Evolutionary conservation across 2,329 filamentous ascomycete genomes (phyloP).

Genomic region (Fusarium gaditjirri): DNA sequence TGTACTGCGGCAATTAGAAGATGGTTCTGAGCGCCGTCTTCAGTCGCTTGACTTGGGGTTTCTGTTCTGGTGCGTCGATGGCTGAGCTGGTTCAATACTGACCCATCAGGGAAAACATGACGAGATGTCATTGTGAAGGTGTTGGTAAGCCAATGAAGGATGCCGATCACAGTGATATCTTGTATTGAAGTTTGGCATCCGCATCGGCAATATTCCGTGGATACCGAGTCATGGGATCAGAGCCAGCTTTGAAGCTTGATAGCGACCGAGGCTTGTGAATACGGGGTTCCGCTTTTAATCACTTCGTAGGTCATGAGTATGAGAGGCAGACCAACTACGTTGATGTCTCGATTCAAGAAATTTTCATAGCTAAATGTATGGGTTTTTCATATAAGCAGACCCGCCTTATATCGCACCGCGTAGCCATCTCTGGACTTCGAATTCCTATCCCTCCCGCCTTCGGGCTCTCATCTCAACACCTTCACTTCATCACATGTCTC

Average conservation of each 20-base stretch:
- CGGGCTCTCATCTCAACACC: fast-evolving
- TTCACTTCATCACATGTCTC: neutral
- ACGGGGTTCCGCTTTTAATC: fast-evolving
- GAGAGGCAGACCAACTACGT: neutral
- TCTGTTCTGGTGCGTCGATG: fast-evolving
- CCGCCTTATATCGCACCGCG: fast-evolving
- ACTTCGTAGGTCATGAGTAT: neutral
- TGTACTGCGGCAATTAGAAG: fast-evolving
- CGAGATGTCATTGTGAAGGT: neutral
- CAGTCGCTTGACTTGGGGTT: neutral
- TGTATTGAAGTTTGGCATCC: too few species aligned
- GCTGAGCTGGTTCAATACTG: too few species aligned
- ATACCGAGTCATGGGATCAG: fast-evolving
- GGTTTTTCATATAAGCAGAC: fast-evolving
- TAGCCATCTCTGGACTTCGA: fast-evolving
- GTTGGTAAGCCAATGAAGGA: too few species aligned
- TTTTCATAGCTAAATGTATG: fast-evolving
- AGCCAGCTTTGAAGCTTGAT: neutral
- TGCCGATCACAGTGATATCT: too few species aligned
- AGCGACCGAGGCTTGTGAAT: too few species aligned
- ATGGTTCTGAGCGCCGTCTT: neutral
- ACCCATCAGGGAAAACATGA: neutral
- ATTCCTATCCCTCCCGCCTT: neutral
- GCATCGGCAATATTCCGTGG: neutral
- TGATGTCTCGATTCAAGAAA: neutral